These are phyloP conservation scores for Chaetothyriales sp. DNA, from an alignment of 2,329 filamentous ascomycete species.

Conservation along the genomic window DNA sequence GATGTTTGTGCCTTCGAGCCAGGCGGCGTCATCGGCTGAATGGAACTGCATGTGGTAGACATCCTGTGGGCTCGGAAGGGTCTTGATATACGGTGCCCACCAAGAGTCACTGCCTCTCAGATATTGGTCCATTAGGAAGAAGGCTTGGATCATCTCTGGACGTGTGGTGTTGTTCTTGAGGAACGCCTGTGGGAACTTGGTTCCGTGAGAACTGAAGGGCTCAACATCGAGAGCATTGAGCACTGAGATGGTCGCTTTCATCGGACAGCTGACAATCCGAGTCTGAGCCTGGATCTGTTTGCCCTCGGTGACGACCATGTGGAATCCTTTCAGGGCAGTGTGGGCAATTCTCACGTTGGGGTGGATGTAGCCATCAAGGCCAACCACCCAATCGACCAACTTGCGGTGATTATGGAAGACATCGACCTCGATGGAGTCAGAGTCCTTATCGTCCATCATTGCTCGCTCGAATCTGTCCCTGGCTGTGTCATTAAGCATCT, in stretches of 20 bases:
- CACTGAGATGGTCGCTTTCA: conserved; percentile 14
- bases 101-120: conserved; percentile 42
- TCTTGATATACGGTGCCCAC: conserved; percentile 54
- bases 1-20: conserved; percentile 25
- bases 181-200: conserved; percentile 14
- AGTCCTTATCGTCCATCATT: not conserved
- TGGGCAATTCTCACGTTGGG: conserved; percentile 12
- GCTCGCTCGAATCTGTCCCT: not conserved
- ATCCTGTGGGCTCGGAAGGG: conserved; percentile 47
- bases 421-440: not conserved
- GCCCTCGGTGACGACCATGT: conserved; percentile 12
- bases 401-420: conserved; percentile 10
- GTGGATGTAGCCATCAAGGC: conserved; percentile 13
- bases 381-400: conserved; percentile 14
- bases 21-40: conserved; percentile 43
- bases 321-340: conserved; percentile 13
- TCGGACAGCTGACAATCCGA: conserved; percentile 15
- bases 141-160: conserved; percentile 21
- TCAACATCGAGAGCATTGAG: conserved; percentile 15
- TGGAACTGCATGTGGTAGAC: conserved; percentile 51
- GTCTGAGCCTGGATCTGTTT: conserved; percentile 7
- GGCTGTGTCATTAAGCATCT: not conserved
- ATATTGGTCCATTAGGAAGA: conserved; percentile 56
- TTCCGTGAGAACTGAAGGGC: conserved; percentile 15
- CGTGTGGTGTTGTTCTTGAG: conserved; percentile 4